Evolutionary conservation across 257 asterid genomes (phyloP), one percentile per base, ranked within the genome.

Genomic region (Rehmannia glutinosa): DNA sequence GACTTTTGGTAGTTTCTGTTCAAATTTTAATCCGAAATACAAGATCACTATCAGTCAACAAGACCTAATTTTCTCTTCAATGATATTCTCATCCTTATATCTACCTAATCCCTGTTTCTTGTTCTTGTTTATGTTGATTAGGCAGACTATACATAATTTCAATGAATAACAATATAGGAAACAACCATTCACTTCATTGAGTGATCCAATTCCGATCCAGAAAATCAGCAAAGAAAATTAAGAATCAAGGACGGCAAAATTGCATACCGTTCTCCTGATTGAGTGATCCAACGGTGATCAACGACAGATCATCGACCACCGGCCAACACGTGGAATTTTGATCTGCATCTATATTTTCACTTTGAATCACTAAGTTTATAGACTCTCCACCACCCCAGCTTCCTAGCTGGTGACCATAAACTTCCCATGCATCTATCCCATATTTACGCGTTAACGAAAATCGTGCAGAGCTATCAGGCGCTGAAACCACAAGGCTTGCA

Each of bases 251-350:
- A 59, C 49, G 36, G 20, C 36, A 12, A 58, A 51, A 13, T 6
- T 13, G 20, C 71, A 9, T 69, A 77, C 87, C 87, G 0, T 67
- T 69, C 16, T 39, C 61, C 30, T 62, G 77, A 39, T 36, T 24
- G 15, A 70, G 58, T 0, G 77, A 55, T 52, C 68, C 79, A 64
- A 76, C 6, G 64, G 77, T 52, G 62, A 74, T 56, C 54, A 83
- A 38, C 8, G 58, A 10, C 23, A 85, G 85, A 2, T 50, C 65
- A 71, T 82, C 92, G 15, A 85, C 64, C 32, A 85, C 63, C 0
- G 88, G 90, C 95, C 95, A 85, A 67, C 87, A 87, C 8, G 86
- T 80, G 38, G 88, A 71, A 63, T 80, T 78, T 15, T 75, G 45
- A 63, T 79, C 87, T 4, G 67, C 73, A 47, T 72, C 87, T 3